These are phyloP conservation scores for Paecilomyces fulvus DNA, from an alignment of 2,329 filamentous ascomycete genomes.

Conservation along the genomic window DNA sequence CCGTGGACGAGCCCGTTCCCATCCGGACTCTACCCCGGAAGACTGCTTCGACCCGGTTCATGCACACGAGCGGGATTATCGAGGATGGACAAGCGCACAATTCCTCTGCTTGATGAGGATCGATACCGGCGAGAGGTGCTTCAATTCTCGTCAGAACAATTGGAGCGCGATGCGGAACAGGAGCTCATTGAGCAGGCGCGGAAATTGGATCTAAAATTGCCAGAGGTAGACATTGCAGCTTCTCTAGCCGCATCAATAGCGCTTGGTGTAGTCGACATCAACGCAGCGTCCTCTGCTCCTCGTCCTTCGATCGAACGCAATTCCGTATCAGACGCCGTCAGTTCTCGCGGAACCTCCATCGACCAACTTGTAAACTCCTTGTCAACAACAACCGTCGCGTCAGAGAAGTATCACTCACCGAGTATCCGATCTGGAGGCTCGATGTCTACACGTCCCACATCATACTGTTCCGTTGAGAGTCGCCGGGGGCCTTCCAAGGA, in stretches of 20 bases:
- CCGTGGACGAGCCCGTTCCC: conserved; percentile 23
- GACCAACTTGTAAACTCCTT: conserved; percentile 23
- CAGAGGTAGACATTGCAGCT: conserved; percentile 22
- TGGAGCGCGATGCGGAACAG: conserved; percentile 31
- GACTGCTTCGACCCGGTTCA: conserved; percentile 7
- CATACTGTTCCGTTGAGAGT: conserved; percentile 29
- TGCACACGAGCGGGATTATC: conserved; percentile 10
- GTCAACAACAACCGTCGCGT: conserved; percentile 24
- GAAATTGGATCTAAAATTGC: conserved; percentile 27
- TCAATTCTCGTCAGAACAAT: conserved; percentile 21
- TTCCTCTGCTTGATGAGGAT: conserved; percentile 22
- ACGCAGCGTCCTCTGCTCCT: conserved; percentile 14
- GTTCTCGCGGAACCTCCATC: conserved; percentile 17
- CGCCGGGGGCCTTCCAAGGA: conserved; percentile 9
- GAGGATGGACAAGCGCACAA: conserved; percentile 1
- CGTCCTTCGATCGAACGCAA: conserved; percentile 21
- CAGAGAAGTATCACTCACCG: conserved; percentile 18
- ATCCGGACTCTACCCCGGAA: conserved; percentile 8
- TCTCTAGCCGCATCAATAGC: conserved; percentile 29
- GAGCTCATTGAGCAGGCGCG: conserved; percentile 29
- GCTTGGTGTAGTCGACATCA: conserved; percentile 24
- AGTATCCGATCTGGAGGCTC: conserved; percentile 32
- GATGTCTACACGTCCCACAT: conserved; percentile 31
- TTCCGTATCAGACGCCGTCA: conserved; percentile 19
- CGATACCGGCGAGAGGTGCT: conserved; percentile 32